phyloP scores from a whole-genome alignment of 208 protist genomes.

The Leishmania guyanensis region DNA sequence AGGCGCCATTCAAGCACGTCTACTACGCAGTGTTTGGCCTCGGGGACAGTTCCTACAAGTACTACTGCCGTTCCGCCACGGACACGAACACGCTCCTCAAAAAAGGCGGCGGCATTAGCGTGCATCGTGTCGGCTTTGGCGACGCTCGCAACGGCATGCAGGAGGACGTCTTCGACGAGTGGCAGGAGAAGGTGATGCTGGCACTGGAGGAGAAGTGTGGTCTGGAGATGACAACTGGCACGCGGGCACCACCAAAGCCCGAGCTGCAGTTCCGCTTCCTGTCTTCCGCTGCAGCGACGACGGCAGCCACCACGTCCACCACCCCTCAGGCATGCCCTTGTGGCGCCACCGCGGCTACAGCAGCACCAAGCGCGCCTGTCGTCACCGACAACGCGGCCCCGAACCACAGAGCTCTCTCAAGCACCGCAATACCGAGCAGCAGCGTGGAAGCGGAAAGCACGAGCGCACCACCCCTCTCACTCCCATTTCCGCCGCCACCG shows the following conservation, averaged over 20 bases:
- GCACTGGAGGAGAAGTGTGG: conserved; percentile 44
- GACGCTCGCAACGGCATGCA: conserved; percentile 54
- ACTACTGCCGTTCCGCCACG: conserved; percentile 83
- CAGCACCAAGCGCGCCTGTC: not conserved
- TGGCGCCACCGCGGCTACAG: not conserved
- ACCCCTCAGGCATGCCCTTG: conserved; percentile 3
- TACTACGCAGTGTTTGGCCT: conserved; percentile 93
- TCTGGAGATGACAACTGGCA: conserved; percentile 27
- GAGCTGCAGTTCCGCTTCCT: conserved; percentile 41
- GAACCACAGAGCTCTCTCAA: not conserved
- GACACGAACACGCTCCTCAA: conserved; percentile 52
- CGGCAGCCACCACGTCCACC: not conserved
- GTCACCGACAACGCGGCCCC: not conserved
- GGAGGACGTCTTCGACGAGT: conserved; percentile 79
- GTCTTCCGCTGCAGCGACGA: not conserved
- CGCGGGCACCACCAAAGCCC: conserved; percentile 41
- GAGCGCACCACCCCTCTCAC: not conserved
- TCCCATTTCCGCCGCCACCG: conserved; percentile 50
- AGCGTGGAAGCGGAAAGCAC: not conserved
- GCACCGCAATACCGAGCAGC: not conserved
- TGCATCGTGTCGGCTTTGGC: conserved; percentile 61
- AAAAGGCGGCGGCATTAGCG: conserved; percentile 53
- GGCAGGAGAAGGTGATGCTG: conserved; percentile 57
- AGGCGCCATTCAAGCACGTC: conserved; percentile 51
- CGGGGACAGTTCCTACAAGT: conserved; percentile 96